Percentiles rank a stretch among this genome's conserved stretches.
Conservation (phyloP, 1,139 yeast genomes). For the Groenewaldozyma sp. region DNA sequence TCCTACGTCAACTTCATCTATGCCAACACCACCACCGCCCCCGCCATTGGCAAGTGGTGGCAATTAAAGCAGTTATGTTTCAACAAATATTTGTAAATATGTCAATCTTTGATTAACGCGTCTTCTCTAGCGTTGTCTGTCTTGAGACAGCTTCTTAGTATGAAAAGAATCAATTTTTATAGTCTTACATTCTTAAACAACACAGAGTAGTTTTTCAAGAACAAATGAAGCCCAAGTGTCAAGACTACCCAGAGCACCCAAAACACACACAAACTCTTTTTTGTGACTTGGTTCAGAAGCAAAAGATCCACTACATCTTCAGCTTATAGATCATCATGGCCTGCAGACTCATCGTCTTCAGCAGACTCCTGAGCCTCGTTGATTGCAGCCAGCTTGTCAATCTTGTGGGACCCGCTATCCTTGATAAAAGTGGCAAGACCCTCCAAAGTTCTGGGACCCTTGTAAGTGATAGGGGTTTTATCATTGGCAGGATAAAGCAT, state of each 20-base stretch:
- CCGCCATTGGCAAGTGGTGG: neutral
- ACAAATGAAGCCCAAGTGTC: no score
- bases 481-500: slow-evolving; percentile 89
- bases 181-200: no score
- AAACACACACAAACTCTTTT: neutral
- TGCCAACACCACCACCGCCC: slow-evolving; percentile 20
- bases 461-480: slow-evolving; percentile 61
- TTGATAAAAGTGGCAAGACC: slow-evolving; percentile 61
- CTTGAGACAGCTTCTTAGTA: no score
- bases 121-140: no score
- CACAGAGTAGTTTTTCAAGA: no score
- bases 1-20: slow-evolving; percentile 7
- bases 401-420: slow-evolving; percentile 49
- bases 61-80: neutral
- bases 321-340: slow-evolving; percentile 19
- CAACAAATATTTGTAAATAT: no score
- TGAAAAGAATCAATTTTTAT: no score
- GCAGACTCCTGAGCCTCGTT: slow-evolving; percentile 10
- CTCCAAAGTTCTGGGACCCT: slow-evolving; percentile 69
- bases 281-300: neutral
- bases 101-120: no score
- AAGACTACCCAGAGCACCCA: no score
- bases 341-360: slow-evolving; percentile 36
- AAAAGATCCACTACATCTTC: neutral
- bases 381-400: slow-evolving; percentile 39